A percentile compares a stretch with the other conserved stretches of the same genome.
These are phyloP conservation scores for Starmerella geochares DNA, from an alignment of 805 yeast species.

Conservation along the genomic window DNA sequence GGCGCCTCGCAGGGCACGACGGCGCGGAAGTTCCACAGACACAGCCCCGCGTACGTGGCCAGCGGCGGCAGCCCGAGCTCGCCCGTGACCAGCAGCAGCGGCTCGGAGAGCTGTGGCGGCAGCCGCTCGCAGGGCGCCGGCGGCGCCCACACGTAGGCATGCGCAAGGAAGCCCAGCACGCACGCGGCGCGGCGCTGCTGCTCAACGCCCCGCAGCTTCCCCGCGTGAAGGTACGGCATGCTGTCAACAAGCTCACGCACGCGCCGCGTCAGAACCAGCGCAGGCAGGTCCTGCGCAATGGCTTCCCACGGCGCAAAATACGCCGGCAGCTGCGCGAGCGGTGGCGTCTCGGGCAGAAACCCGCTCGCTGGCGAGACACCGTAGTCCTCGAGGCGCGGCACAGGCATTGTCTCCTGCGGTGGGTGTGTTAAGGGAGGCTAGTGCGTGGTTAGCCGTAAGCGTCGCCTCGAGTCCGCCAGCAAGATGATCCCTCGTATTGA, in stretches of 20 bases:
- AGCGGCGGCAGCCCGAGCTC: constrained; percentile 69
- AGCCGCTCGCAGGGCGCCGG: constrained; percentile 43
- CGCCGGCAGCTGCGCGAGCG: constrained; percentile 50
- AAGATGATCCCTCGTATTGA: background rate
- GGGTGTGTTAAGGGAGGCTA: too few species aligned
- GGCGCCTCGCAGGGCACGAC: constrained; percentile 40
- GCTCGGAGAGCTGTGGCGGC: constrained; percentile 61
- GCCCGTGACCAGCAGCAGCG: constrained; percentile 51
- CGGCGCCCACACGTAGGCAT: constrained; percentile 84
- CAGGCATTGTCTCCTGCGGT: constrained; percentile 18
- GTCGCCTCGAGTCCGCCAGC: too few species aligned
- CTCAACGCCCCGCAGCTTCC: constrained; percentile 34
- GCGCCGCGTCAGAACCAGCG: constrained; percentile 55
- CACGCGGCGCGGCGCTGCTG: constrained; percentile 74
- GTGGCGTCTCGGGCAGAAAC: constrained; percentile 62
- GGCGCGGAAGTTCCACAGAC: constrained; percentile 77
- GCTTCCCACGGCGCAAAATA: constrained; percentile 74
- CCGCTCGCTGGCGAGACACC: constrained; percentile 65
- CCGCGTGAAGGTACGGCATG: constrained; percentile 48
- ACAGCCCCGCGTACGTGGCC: constrained; percentile 76
- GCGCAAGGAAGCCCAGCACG: constrained; percentile 66
- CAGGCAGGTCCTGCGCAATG: constrained; percentile 56
- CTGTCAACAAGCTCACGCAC: constrained; percentile 55
- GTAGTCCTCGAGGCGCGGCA: constrained; percentile 52
- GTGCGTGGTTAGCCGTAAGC: too few species aligned